These are phyloP conservation scores for Dinochytrium kinnereticum DNA, from an alignment of 371 early-diverging fungal species.

Conservation along the genomic window DNA sequence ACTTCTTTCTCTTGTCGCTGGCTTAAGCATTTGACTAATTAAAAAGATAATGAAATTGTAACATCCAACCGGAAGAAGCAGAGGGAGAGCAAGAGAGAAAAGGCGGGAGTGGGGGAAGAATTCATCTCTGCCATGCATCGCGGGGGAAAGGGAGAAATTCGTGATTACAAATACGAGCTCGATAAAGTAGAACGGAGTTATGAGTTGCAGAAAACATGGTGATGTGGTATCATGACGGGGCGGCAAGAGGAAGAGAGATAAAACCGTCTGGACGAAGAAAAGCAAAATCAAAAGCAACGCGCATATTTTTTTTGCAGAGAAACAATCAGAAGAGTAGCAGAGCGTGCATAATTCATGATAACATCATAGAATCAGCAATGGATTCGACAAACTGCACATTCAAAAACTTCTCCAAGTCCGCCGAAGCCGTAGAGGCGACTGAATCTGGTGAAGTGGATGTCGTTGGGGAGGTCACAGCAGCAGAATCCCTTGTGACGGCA, in stretches of 20 bases:
- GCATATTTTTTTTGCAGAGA: conserved; percentile 1
- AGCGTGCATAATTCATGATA: neutral
- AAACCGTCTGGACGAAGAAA: neutral
- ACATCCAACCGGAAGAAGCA: too few relatives aligned
- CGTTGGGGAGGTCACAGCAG: neutral
- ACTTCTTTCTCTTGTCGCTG: too few relatives aligned
- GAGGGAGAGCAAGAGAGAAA: too few relatives aligned
- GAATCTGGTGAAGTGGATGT: neutral
- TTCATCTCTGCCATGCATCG: too few relatives aligned
- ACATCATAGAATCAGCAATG: neutral
- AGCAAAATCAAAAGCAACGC: neutral
- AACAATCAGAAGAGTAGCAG: neutral
- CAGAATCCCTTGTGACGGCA: neutral
- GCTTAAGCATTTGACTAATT: too few relatives aligned
- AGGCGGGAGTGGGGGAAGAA: too few relatives aligned
- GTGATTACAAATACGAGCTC: too few relatives aligned
- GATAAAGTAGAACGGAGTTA: too few relatives aligned
- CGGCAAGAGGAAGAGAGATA: neutral
- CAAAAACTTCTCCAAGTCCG: neutral
- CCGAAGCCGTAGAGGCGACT: neutral
- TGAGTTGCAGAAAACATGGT: neutral
- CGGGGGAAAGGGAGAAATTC: too few relatives aligned
- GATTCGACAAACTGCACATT: conserved; percentile 9
- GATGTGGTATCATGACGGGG: neutral
- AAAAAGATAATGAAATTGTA: too few relatives aligned